Evolutionary conservation across 208 protist genomes (phyloP), one percentile per base, ranked within the genome.

Genomic region (Leishmania aethiopica): DNA sequence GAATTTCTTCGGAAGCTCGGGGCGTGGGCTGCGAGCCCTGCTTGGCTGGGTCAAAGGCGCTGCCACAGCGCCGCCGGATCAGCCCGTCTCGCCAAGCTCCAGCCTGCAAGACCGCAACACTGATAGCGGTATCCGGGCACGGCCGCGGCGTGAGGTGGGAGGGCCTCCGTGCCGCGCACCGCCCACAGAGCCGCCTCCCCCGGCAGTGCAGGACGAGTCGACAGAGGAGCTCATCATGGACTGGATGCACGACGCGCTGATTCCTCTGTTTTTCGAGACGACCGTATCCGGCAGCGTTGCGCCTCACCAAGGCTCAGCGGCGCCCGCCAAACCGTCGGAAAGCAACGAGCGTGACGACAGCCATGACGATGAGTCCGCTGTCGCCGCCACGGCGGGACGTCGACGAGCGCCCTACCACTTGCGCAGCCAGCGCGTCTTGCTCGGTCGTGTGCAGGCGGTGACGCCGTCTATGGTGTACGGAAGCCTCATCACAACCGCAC

Each of bases 251-350:
- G 78, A 88, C 47, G 74, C 57, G 22, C 45, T 88, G 10, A 85
- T 88, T 40, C 85, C 85, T 40, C 67, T 82, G 32, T 88, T 88
- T 49, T 88, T 79, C 76, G 85, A 88, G 49, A 88, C 80, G n/a
- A 85, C 78, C 5, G 76, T 86, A 55, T 79, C 79, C 55, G 77
- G 76, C 70, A 70, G 64, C 51, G 19, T 77, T 35, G 73, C 49
- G 35, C 4, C 73, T 40, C 75, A 66, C 7, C 57, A 69, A 17
- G 37, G 75, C 75, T 37, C 37, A 32, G 37, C 75, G 75, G 37
- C 57, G 51, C 32, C 73, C 6, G 22, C 17, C n/a, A 78, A 64
- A n/a, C 49, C 75, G 1, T 22, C 11, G 7, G 40, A 78, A 19
- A 22, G 57, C 35, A 66, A 64, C 37, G 40, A 67, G 53, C n/a